Conservation (phyloP, 495 filamentous ascomycete species). For the Aspergillus conjunctus region DNA sequence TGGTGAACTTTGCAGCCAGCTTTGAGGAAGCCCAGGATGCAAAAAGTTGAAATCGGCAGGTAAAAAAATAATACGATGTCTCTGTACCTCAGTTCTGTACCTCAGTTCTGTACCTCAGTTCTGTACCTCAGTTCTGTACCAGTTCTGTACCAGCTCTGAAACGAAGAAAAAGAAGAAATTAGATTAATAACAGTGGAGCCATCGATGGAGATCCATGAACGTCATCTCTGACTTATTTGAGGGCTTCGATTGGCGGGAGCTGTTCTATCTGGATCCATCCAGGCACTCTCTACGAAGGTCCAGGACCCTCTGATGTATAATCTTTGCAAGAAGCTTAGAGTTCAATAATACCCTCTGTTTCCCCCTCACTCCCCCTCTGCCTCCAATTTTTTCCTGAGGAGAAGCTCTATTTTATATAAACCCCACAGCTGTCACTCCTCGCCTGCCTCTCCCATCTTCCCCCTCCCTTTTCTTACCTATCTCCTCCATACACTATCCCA, state of each 20-base stretch:
- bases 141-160: not conserved
- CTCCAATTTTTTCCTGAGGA: not conserved
- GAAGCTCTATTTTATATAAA: not conserved
- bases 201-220: not conserved
- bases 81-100: no score
- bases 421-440: not conserved
- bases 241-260: not conserved
- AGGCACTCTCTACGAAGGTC: no score
- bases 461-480: not conserved
- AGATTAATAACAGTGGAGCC: not conserved
- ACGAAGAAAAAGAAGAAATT: not conserved
- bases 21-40: not conserved
- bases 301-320: constrained; percentile 1
- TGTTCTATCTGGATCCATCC: constrained; percentile 10
- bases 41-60: not conserved
- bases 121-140: no score
- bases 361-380: not conserved
- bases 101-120: no score
- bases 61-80: not conserved
- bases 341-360: not conserved
- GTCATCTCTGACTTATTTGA: not conserved
- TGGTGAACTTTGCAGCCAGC: no score
- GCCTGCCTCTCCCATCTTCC: not conserved
- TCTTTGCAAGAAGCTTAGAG: no score
- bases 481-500: not conserved